These are phyloP conservation scores for Phytophthora melonis DNA, from an alignment of 352 stramenopile species.

Conservation along the genomic window DNA sequence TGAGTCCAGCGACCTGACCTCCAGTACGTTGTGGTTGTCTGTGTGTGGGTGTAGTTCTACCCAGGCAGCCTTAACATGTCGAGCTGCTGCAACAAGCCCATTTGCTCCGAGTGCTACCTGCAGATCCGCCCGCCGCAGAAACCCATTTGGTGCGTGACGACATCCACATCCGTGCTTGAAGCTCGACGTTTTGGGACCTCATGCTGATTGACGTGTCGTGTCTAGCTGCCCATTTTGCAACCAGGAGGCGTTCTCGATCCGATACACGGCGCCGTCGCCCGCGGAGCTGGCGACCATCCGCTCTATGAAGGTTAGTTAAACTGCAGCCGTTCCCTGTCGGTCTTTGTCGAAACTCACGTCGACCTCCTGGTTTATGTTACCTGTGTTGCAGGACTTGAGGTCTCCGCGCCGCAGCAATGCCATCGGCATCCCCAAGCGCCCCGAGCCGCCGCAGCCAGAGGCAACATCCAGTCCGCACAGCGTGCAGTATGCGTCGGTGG, in stretches of 20 bases:
- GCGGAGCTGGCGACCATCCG: conserved; percentile 60
- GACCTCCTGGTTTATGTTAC: conserved; percentile 18
- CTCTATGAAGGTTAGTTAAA: conserved; percentile 40
- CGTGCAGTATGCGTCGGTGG: conserved; percentile 72
- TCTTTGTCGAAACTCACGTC: neutral
- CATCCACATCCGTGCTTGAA: conserved; percentile 3
- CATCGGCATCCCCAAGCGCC: conserved; percentile 42
- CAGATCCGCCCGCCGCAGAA: conserved; percentile 69
- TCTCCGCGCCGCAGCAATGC: conserved; percentile 45
- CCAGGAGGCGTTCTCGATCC: conserved; percentile 62
- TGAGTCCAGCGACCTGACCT: neutral
- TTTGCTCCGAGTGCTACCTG: conserved; percentile 79
- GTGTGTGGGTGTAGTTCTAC: conserved; percentile 52
- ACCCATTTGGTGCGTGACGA: conserved; percentile 47
- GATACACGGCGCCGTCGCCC: conserved; percentile 55
- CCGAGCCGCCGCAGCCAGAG: conserved; percentile 18
- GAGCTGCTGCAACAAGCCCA: conserved; percentile 75
- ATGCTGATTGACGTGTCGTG: conserved; percentile 5
- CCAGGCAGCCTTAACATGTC: conserved; percentile 66
- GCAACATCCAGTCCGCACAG: conserved; percentile 19
- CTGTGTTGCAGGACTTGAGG: conserved; percentile 29
- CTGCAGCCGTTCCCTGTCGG: neutral
- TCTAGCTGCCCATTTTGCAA: conserved; percentile 87
- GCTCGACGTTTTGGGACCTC: neutral
- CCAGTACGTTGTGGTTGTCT: neutral